These are phyloP conservation scores for Curvularia verruculosa DNA, from an alignment of 2,329 filamentous ascomycete genomes.

Conservation along the genomic window DNA sequence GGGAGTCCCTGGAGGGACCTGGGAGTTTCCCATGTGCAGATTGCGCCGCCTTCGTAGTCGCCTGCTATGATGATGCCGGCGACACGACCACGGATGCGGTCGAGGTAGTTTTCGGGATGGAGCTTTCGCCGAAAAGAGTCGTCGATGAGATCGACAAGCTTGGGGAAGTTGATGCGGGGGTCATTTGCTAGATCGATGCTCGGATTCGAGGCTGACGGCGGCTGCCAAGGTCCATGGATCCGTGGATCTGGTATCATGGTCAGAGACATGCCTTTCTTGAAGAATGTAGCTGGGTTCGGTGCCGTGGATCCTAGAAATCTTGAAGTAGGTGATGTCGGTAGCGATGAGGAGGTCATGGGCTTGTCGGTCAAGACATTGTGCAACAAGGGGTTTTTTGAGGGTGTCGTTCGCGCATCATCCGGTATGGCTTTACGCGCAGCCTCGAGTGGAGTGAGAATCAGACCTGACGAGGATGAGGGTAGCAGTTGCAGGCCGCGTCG, in stretches of 20 bases:
- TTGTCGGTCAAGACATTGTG: slow-evolving; percentile 97
- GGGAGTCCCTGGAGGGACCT: slow-evolving; percentile 54
- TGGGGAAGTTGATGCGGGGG: slow-evolving; percentile 78
- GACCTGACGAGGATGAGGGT: slow-evolving; percentile 81
- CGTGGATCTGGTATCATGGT: slow-evolving; percentile 79
- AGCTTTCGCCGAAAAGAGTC: slow-evolving; percentile 89
- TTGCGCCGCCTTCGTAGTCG: slow-evolving; percentile 93
- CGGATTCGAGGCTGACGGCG: slow-evolving; percentile 64
- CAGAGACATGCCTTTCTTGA: slow-evolving; percentile 90
- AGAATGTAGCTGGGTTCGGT: slow-evolving; percentile 72
- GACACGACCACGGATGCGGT: slow-evolving; percentile 77
- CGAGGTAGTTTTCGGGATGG: slow-evolving; percentile 81
- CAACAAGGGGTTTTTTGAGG: slow-evolving; percentile 82
- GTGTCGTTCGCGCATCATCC: slow-evolving; percentile 60
- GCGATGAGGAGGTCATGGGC: slow-evolving; percentile 86
- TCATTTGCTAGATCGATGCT: slow-evolving; percentile 74
- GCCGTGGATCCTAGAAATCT: slow-evolving; percentile 38
- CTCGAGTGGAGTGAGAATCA: slow-evolving; percentile 86
- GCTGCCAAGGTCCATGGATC: slow-evolving; percentile 66
- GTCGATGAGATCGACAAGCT: slow-evolving; percentile 85
- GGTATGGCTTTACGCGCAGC: slow-evolving; percentile 64
- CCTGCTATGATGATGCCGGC: slow-evolving; percentile 94
- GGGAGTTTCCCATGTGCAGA: slow-evolving; percentile 91
- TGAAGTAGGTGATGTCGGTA: slow-evolving; percentile 63
- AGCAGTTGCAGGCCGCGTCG: slow-evolving; percentile 74